Evolutionary conservation across 306 rosid genomes (phyloP).

Genomic region (Urtica urens): DNA sequence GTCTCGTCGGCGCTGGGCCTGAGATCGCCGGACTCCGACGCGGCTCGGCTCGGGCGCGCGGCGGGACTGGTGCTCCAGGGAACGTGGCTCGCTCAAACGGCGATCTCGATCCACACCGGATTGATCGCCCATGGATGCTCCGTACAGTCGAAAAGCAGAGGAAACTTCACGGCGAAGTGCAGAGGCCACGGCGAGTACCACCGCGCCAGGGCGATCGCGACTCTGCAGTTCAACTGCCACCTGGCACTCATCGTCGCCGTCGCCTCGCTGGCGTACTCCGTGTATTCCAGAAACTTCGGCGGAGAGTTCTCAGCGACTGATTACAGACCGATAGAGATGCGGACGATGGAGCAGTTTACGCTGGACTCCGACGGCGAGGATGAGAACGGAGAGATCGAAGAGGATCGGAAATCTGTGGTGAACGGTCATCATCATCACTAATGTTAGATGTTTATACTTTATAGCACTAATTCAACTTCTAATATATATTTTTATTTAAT

Average conservation of each 20-base stretch:
- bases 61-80: constrained; percentile 65
- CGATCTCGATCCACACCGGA: constrained; percentile 44
- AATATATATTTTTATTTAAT: constrained; percentile 7
- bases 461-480: too few species aligned
- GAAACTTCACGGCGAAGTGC: constrained; percentile 61
- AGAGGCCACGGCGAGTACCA: constrained; percentile 66
- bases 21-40: constrained; percentile 24
- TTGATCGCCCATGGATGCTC: constrained; percentile 55
- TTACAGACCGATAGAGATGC: constrained; percentile 56
- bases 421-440: constrained; percentile 44
- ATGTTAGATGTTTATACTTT: constrained; percentile 16
- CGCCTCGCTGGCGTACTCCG: constrained; percentile 32
- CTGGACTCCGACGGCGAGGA: constrained; percentile 68
- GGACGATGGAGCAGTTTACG: constrained; percentile 39
- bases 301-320: neutral
- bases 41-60: constrained; percentile 51
- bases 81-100: constrained; percentile 73
- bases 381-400: constrained; percentile 28
- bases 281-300: constrained; percentile 21
- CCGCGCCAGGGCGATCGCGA: constrained; percentile 82
- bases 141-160: constrained; percentile 47
- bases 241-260: constrained; percentile 55
- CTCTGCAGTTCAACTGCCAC: constrained; percentile 91
- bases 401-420: constrained; percentile 25
- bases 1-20: constrained; percentile 39